Evolutionary conservation across 1,284 basidiomycete species (phyloP), one percentile per base, ranked within the genome.

Genomic region (Malassezia obtusa): DNA sequence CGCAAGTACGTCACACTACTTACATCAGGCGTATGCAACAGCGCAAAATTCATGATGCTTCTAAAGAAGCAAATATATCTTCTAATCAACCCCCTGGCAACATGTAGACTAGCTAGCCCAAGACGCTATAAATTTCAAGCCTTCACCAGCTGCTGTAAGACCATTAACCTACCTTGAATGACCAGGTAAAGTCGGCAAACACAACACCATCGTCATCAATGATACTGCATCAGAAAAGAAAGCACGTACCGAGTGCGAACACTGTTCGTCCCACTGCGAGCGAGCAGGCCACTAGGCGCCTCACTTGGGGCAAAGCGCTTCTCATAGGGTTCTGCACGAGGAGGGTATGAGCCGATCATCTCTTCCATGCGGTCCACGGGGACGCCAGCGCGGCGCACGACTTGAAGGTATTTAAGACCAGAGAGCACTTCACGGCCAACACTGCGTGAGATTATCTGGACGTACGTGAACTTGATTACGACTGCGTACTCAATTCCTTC

Each of bases 331-430:
- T 71, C 66, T 22, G 51, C 45, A 28, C 65, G 62, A 1, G 74
- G 68, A 6, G 85, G 84, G 73, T 87, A 91, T 2, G 86, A 89
- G 25, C 88, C 89, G 31, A 90, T 80, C 89, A 91, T 91, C 68
- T 86, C 81, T 65, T 90, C 87, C 68, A 88, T 74, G 75, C 85
- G 89, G 74, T 89, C 88, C 63, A 89, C 87, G 87, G 65, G 68
- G 28, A 89, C 49, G 26, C 85, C 83, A 5, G 81, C 76, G 14
- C 84, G 81, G 76, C 88, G 89, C 54, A 87, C 88, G 41, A 87
- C 72, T 52, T 75, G 74, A 44, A 90, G 78, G 70, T 90, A 91
- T 62, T 85, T 82, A 37, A 86, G 82, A 50, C 88, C 87, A 53
- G 87, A 86, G 57, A 87, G 83, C 70, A 90, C 85, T 28, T 83